phyloP scores from a whole-genome alignment of 129 eudicot species.

The Gnaphalium uliginosum region DNA sequence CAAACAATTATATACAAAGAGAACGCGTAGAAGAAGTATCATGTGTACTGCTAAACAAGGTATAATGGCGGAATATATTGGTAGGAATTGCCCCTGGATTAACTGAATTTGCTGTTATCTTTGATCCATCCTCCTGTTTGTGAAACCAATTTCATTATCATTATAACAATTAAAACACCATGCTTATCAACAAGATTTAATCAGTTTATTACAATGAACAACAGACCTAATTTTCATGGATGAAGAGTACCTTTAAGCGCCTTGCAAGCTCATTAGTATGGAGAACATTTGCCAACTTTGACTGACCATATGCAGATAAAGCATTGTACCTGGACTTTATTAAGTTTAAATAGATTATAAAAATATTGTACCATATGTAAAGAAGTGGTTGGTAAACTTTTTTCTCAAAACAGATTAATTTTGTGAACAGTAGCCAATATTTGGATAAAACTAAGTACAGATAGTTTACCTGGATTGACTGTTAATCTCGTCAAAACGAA shows the following conservation, averaged over 20 bases:
- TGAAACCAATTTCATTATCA: neutral
- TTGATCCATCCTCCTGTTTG: slow-evolving; percentile 45
- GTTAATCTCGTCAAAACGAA: slow-evolving; percentile 62
- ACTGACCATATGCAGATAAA: slow-evolving; percentile 67
- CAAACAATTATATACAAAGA: neutral
- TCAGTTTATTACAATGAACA: neutral
- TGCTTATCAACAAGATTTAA: neutral
- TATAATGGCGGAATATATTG: slow-evolving; percentile 57
- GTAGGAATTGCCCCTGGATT: slow-evolving; percentile 68
- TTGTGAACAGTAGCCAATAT: neutral
- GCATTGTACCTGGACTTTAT: slow-evolving; percentile 45
- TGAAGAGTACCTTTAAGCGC: slow-evolving; percentile 43
- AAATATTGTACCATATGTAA: neutral
- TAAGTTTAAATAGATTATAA: neutral
- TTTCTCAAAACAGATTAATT: slow-evolving; percentile 7
- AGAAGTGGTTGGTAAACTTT: neutral
- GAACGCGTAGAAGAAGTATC: neutral
- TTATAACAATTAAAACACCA: neutral
- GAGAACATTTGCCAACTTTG: slow-evolving; percentile 63
- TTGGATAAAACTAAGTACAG: neutral
- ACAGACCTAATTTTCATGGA: neutral
- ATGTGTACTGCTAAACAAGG: slow-evolving; percentile 41
- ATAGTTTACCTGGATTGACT: slow-evolving; percentile 48
- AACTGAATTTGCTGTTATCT: slow-evolving; percentile 60
- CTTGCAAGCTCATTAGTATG: slow-evolving; percentile 67